Percentiles rank a stretch among this genome's conserved stretches.
Conservation (phyloP, 306 rosid species). For the Crotalaria pallida region DNA sequence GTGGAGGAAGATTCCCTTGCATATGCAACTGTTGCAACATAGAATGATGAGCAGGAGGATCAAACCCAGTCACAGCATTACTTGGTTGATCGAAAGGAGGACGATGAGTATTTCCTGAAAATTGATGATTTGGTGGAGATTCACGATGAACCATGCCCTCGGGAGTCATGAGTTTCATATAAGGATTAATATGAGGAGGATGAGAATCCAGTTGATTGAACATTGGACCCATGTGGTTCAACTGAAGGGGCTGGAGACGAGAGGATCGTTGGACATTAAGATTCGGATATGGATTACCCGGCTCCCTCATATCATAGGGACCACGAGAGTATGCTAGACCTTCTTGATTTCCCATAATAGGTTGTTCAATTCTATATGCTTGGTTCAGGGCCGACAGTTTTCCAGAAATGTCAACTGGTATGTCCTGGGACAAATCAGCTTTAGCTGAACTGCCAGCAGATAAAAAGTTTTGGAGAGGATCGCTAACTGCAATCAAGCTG, state of each 20-base stretch:
- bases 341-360: slow-evolving; percentile 58
- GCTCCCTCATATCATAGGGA: slow-evolving; percentile 62
- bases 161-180: slow-evolving; percentile 50
- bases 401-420: slow-evolving; percentile 50
- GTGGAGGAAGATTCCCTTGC: slow-evolving; percentile 59
- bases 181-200: slow-evolving; percentile 52
- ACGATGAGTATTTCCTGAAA: slow-evolving; percentile 57
- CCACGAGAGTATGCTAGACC: slow-evolving; percentile 50
- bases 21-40: slow-evolving; percentile 72
- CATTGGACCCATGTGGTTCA: slow-evolving; percentile 49
- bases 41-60: slow-evolving; percentile 61
- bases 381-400: slow-evolving; percentile 59
- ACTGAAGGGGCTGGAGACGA: slow-evolving; percentile 53
- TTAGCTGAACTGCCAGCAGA: slow-evolving; percentile 52
- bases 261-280: slow-evolving; percentile 52
- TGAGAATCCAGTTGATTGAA: slow-evolving; percentile 67
- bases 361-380: slow-evolving; percentile 55
- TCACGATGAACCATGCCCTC: slow-evolving; percentile 57
- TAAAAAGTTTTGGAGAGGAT: slow-evolving; percentile 51
- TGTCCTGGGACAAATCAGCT: slow-evolving; percentile 47
- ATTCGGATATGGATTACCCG: slow-evolving; percentile 57
- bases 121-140: slow-evolving; percentile 58
- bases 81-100: slow-evolving; percentile 71
- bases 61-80: slow-evolving; percentile 52
- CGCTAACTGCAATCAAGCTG: slow-evolving; percentile 51